Evolutionary conservation across 2,329 filamentous ascomycete genomes (phyloP).

Genomic region (Paecilomyces fulvus): DNA sequence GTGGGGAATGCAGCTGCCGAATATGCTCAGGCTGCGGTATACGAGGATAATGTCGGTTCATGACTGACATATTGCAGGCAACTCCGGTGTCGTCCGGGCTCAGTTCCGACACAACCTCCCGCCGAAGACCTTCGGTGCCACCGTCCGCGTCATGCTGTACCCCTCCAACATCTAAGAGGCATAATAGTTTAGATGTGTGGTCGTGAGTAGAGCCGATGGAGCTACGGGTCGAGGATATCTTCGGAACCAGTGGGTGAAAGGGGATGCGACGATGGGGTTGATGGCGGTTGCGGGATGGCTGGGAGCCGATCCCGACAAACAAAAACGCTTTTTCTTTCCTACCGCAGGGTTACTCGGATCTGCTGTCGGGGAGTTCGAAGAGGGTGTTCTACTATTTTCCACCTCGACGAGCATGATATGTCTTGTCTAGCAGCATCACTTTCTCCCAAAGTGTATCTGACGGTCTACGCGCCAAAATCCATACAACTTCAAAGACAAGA

Average conservation of each 20-base stretch:
- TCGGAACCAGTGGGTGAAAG: constrained; percentile 13
- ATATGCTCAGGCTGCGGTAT: neutral
- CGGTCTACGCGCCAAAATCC: constrained; percentile 26
- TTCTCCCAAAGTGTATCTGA: constrained; percentile 26
- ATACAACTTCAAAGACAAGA: constrained; percentile 17
- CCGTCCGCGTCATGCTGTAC: constrained; percentile 95
- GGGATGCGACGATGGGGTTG: constrained; percentile 27
- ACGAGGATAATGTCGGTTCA: neutral
- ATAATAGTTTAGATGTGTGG: constrained; percentile 20
- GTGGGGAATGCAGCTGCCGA: constrained; percentile 17
- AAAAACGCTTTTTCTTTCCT: constrained; percentile 21
- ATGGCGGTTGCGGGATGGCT: constrained; percentile 17
- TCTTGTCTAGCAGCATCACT: constrained; percentile 21
- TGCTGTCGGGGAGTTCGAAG: constrained; percentile 16
- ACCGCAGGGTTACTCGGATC: constrained; percentile 20
- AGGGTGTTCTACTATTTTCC: constrained; percentile 14
- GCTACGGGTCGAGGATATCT: constrained; percentile 19
- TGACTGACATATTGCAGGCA: constrained; percentile 50
- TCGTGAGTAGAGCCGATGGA: constrained; percentile 23
- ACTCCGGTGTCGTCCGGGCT: constrained; percentile 95
- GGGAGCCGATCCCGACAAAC: constrained; percentile 8
- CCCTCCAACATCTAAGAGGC: constrained; percentile 84
- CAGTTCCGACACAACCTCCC: constrained; percentile 96
- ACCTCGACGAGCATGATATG: constrained; percentile 17
- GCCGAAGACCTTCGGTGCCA: constrained; percentile 91